Conservation (phyloP, 331 rosid genomes). For the Stylosanthes scabra region DNA sequence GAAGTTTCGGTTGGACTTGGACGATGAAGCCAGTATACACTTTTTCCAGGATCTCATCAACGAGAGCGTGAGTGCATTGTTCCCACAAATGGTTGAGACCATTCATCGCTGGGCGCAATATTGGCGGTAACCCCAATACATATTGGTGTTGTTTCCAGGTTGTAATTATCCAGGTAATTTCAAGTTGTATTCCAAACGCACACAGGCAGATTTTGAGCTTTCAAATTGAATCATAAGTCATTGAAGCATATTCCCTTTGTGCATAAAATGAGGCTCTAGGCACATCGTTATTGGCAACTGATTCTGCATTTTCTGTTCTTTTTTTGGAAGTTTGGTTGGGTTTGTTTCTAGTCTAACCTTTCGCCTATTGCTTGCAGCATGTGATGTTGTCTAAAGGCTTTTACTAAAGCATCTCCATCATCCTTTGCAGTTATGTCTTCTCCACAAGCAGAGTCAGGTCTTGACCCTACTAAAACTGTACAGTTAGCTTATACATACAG, state of each 20-base stretch:
- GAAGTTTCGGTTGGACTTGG: slow-evolving; percentile 97
- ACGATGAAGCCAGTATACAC: slow-evolving; percentile 97
- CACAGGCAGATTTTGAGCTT: slow-evolving; percentile 15
- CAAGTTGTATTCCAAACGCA: slow-evolving; percentile 18
- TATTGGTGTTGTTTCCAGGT: neutral
- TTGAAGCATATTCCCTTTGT: slow-evolving; percentile 20
- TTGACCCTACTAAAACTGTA: slow-evolving; percentile 7
- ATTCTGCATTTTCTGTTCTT: slow-evolving; percentile 21
- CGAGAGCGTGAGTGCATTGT: slow-evolving; percentile 95
- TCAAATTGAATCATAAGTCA: slow-evolving; percentile 25
- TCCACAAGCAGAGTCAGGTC: slow-evolving; percentile 14
- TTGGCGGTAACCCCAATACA: slow-evolving; percentile 75
- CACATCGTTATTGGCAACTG: slow-evolving; percentile 3
- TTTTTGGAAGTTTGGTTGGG: too few species aligned
- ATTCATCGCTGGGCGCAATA: slow-evolving; percentile 99
- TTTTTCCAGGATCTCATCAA: slow-evolving; percentile 98
- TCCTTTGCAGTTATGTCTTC: slow-evolving; percentile 18
- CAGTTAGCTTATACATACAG: slow-evolving; percentile 3
- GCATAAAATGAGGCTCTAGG: slow-evolving; percentile 1
- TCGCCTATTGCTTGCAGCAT: slow-evolving; percentile 36
- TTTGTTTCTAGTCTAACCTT: slow-evolving; percentile 18
- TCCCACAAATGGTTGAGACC: slow-evolving; percentile 99
- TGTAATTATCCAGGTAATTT: slow-evolving; percentile 47
- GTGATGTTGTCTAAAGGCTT: slow-evolving; percentile 28
- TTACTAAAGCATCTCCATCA: slow-evolving; percentile 10